Conservation (phyloP, 1,284 basidiomycete genomes). For the Lentinus polychrous region DNA sequence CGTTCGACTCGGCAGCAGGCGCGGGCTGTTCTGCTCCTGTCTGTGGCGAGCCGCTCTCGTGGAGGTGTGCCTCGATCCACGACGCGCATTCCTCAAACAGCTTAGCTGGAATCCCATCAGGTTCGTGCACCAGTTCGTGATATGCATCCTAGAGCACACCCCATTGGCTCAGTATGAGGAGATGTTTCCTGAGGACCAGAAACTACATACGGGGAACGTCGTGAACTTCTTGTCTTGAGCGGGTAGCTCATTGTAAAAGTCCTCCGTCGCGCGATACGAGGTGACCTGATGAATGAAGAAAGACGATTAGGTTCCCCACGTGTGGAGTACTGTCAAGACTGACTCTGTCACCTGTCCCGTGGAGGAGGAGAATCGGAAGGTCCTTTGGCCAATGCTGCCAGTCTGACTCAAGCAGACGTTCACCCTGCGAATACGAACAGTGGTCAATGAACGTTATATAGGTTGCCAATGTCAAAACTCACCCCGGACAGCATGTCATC, state of each 20-base stretch:
- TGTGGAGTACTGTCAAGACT: conserved; percentile 5
- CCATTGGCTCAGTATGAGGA: background rate
- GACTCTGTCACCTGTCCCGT: conserved; percentile 73
- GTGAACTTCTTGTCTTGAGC: conserved; percentile 59
- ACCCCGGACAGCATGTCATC: conserved; percentile 73
- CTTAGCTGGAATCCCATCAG: conserved; percentile 58
- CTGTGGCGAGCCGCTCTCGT: background rate
- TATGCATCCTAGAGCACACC: conserved; percentile 52
- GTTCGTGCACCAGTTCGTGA: conserved; percentile 84
- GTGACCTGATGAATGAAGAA: conserved; percentile 42
- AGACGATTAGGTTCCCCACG: background rate
- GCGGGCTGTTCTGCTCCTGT: too few species aligned
- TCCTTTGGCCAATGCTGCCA: conserved; percentile 65
- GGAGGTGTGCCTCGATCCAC: conserved; percentile 40
- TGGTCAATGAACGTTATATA: background rate
- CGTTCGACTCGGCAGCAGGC: too few species aligned
- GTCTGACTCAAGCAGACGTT: conserved; percentile 43
- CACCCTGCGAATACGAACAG: conserved; percentile 39
- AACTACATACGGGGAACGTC: conserved; percentile 43
- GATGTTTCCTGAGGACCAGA: background rate
- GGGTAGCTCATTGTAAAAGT: conserved; percentile 54
- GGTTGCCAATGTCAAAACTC: conserved; percentile 14
- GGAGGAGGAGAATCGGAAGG: conserved; percentile 69
- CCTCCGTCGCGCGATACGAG: conserved; percentile 48
- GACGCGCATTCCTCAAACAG: conserved; percentile 47